These are phyloP conservation scores for Pseudogymnoascus sp. DNA, from an alignment of 2,329 filamentous ascomycete genomes.

Conservation along the genomic window DNA sequence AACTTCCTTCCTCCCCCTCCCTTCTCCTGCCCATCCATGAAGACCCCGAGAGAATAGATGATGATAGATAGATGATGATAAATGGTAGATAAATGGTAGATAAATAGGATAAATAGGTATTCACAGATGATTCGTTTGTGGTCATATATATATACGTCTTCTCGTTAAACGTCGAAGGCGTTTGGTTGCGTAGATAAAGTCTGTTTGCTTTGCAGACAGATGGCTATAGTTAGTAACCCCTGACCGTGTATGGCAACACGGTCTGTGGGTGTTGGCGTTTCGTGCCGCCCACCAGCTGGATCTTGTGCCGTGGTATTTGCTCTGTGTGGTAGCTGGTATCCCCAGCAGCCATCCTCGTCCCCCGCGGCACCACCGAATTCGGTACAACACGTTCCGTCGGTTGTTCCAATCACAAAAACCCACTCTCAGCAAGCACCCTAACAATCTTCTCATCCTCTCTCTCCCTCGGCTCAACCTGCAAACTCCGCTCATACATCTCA, in stretches of 20 bases:
- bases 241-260: not conserved
- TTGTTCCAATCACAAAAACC: slow-evolving; percentile 7
- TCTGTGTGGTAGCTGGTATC: not conserved
- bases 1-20: not conserved
- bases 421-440: slow-evolving; percentile 48
- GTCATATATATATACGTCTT: not conserved
- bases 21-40: not conserved
- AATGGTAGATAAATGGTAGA: not conserved
- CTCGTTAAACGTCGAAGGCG: not conserved
- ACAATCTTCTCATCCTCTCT: slow-evolving; percentile 99
- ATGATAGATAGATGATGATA: not conserved
- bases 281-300: not conserved
- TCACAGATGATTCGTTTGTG: not conserved
- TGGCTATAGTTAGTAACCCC: not conserved
- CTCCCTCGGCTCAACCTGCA: slow-evolving; percentile 88
- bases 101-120: not conserved
- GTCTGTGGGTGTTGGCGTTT: too few species aligned
- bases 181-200: not conserved
- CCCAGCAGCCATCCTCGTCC: not conserved
- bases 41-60: not conserved
- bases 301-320: not conserved
- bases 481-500: slow-evolving; percentile 98
- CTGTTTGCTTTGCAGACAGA: not conserved
- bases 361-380: not conserved
- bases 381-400: too few species aligned